Conservation (phyloP, 2,329 filamentous ascomycete species). For the Beauveria scarabaeidicola region DNA sequence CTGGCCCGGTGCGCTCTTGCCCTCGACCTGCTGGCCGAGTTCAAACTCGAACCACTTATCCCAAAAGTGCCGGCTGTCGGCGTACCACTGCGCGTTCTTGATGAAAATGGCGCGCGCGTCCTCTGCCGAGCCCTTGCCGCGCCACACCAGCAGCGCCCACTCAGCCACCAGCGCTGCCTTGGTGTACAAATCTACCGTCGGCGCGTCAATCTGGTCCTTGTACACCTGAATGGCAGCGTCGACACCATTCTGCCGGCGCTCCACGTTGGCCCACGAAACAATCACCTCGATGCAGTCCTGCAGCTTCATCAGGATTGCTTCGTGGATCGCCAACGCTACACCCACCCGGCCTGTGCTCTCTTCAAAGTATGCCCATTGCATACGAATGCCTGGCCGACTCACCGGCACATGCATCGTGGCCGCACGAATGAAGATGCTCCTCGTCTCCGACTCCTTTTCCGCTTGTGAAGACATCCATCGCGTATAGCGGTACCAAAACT, state of each 20-base stretch:
- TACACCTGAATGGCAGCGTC: slow-evolving; percentile 79
- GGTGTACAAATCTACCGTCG: slow-evolving; percentile 63
- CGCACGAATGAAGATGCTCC: slow-evolving; percentile 85
- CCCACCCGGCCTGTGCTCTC: slow-evolving; percentile 71
- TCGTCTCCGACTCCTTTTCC: slow-evolving; percentile 78
- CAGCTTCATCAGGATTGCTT: slow-evolving; percentile 65
- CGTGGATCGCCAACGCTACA: slow-evolving; percentile 76
- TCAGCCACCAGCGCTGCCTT: slow-evolving; percentile 84
- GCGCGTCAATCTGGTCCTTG: slow-evolving; percentile 69
- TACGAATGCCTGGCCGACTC: slow-evolving; percentile 69
- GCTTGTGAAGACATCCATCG: slow-evolving; percentile 83
- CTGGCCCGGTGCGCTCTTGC: slow-evolving; percentile 54
- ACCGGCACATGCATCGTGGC: slow-evolving; percentile 80
- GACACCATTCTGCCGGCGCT: slow-evolving; percentile 73
- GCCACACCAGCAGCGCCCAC: slow-evolving; percentile 83
- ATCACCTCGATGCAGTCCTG: slow-evolving; percentile 84
- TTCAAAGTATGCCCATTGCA: slow-evolving; percentile 93
- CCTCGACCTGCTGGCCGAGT: slow-evolving; percentile 66
- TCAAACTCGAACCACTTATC: slow-evolving; percentile 83
- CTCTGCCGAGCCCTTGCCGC: slow-evolving; percentile 69
- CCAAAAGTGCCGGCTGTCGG: slow-evolving; percentile 86
- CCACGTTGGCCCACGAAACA: slow-evolving; percentile 76
- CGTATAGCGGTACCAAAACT: slow-evolving; percentile 96
- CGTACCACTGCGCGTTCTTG: slow-evolving; percentile 75
- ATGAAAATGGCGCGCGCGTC: slow-evolving; percentile 78